Evolutionary conservation across 306 rosid species (phyloP), one percentile per base, ranked within the genome.

Genomic region (Prunus mume): DNA sequence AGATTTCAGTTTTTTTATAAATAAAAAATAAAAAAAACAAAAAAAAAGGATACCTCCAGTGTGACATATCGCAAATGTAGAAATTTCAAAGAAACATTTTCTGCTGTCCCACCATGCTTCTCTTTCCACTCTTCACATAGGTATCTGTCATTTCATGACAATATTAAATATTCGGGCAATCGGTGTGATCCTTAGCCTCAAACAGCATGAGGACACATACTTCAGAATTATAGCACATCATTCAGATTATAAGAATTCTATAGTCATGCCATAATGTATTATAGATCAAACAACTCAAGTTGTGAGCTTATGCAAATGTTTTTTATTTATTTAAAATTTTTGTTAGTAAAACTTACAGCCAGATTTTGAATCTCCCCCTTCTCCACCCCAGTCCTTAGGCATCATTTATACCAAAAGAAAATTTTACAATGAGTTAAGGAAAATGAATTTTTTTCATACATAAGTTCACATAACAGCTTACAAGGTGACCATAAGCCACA

Each of bases 111-210:
- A 15, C 27, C 9, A 76, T 88, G 88, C 85, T 83, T 87, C 83
- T 78, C 93, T 79, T 88, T 88, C 96, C 93, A 88, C 84, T 91
- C 96, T 84, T 91, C 96, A 77, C 81, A 81, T 22, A 88, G 88
- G 82, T 88, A 91, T 78, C 96, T 88, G 81, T 50, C 84, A 80
- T 78, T 54, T 34, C 75, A 64, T 38, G 66, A 56, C 19, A 75
- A 17, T 12, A 68, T 32, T 50, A 43, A 78, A 50, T 18, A 77
- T 25, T 8, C 46, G 10, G 19, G 28, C 17, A 38, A 38, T 18
- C 18, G 34, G 11, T 27, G 67, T 17, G 20, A 45, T 54, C 47
- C 18, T 1, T 15, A 60, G 38, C 15, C 43, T 43, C 55, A 61
- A 22, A 72, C 47, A 5, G 51, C 10, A 34, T 2, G 52, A 56